phyloP scores from a whole-genome alignment of 768 basidiomycete species.

The Tylopilus subfusipes region DNA sequence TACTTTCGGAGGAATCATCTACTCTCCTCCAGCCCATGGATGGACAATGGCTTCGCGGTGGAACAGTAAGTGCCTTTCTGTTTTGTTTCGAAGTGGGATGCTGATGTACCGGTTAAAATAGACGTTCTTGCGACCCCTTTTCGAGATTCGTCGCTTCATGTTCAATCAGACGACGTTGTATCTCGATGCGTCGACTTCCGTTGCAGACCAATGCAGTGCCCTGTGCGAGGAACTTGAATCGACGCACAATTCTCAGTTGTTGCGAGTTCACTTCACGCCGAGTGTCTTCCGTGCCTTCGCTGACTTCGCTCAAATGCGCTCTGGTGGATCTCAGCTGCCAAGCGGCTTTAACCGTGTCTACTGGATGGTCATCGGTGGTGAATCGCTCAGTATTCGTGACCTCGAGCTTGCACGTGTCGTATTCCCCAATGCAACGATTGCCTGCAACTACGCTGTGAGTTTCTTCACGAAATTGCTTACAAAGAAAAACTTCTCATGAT shows the following conservation, averaged over 20 bases:
- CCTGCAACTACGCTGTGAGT: conserved; percentile 31
- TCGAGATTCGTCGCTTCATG: conserved; percentile 32
- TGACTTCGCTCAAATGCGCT: conserved; percentile 24
- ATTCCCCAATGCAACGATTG: conserved; percentile 27
- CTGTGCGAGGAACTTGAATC: conserved; percentile 27
- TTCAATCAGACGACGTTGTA: conserved; percentile 32
- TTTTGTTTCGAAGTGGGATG: no score
- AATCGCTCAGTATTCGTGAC: conserved; percentile 24
- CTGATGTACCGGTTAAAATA: conserved; percentile 3
- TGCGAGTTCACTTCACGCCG: conserved; percentile 29
- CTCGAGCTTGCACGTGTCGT: conserved; percentile 23
- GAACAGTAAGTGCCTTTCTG: conserved; percentile 21
- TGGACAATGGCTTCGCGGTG: conserved; percentile 33
- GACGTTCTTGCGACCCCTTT: conserved; percentile 31
- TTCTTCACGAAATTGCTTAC: neutral
- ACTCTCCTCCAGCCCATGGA: conserved; percentile 26
- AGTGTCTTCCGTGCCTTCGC: conserved; percentile 30
- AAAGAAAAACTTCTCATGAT: neutral
- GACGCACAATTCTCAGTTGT: conserved; percentile 16
- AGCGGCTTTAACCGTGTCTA: conserved; percentile 26
- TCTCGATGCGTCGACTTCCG: conserved; percentile 27
- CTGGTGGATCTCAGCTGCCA: conserved; percentile 13
- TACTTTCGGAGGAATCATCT: conserved; percentile 28
- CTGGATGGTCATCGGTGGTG: conserved; percentile 33
- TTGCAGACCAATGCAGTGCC: conserved; percentile 25